Percentiles rank a stretch among this genome's conserved stretches.
These are phyloP conservation scores for Aspergillus arachidicola DNA, from an alignment of 2,329 filamentous ascomycete genomes.

Conservation along the genomic window DNA sequence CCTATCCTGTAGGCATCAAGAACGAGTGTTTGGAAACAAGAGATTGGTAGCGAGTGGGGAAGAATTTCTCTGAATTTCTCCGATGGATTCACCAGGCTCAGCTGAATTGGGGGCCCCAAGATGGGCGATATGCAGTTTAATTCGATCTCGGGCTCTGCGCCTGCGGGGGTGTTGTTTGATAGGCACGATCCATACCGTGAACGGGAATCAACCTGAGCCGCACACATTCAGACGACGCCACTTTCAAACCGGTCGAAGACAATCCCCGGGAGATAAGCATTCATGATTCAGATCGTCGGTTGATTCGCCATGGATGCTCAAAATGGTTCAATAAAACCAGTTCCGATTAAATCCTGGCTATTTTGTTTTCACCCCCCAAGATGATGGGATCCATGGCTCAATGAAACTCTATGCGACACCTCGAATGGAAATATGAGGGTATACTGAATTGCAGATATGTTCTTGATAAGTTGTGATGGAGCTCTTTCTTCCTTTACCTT, in stretches of 20 bases:
- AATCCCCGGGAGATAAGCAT: slow-evolving; percentile 7
- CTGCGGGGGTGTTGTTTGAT: slow-evolving; percentile 13
- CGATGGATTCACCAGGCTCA: slow-evolving; percentile 15
- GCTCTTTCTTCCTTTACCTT: not conserved
- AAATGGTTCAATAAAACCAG: not conserved
- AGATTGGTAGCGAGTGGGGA: not conserved
- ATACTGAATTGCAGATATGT: not conserved
- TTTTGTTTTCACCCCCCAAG: not conserved
- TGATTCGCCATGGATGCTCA: not conserved
- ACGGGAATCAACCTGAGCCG: slow-evolving; percentile 11
- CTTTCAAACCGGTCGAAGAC: not conserved
- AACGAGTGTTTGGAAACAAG: not conserved
- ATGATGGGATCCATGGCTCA: not conserved
- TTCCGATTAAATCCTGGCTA: not conserved
- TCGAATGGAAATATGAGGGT: not conserved
- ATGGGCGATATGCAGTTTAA: slow-evolving; percentile 8
- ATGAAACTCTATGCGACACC: not conserved
- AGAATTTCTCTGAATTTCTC: not conserved
- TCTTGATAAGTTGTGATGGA: not conserved
- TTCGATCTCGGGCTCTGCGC: slow-evolving; percentile 18
- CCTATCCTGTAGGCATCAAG: not conserved
- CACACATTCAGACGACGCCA: not conserved
- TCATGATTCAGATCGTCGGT: not conserved
- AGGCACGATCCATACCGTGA: slow-evolving; percentile 13
- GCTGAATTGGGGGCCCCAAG: slow-evolving; percentile 14